Conservation (phyloP, 345 rosid species). For the Pistacia atlantica region DNA sequence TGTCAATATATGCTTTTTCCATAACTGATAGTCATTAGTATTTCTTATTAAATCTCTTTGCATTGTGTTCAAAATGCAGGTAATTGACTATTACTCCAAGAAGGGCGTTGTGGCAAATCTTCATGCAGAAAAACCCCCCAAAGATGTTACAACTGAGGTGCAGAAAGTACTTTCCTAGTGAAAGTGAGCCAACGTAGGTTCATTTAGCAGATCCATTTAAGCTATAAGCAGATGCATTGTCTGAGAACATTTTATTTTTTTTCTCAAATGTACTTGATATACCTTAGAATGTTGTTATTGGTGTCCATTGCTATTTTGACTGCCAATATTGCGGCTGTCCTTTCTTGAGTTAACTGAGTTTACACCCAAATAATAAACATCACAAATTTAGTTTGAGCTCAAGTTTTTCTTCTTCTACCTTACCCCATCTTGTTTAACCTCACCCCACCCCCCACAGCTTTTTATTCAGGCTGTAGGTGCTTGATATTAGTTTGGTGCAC, state of each 20-base stretch:
- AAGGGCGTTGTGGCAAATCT: constrained; percentile 70
- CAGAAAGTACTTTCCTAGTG: constrained; percentile 62
- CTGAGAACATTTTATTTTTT: constrained; percentile 3
- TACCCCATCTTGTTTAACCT: too few species aligned
- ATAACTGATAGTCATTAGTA: neutral
- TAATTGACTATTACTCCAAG: constrained; percentile 74
- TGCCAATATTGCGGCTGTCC: constrained; percentile 4
- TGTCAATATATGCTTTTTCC: neutral
- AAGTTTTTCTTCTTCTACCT: neutral
- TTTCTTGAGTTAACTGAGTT: neutral
- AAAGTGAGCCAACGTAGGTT: constrained; percentile 1
- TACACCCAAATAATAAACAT: constrained; percentile 3
- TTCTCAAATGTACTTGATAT: constrained; percentile 1
- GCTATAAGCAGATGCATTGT: constrained; percentile 7
- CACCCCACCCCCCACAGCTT: too few species aligned
- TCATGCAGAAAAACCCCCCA: constrained; percentile 80
- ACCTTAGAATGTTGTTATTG: constrained; percentile 3
- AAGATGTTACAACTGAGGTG: constrained; percentile 74
- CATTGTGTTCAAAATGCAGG: constrained; percentile 44
- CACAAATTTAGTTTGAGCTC: neutral
- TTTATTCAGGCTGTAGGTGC: neutral
- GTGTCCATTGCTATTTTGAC: constrained; percentile 6
- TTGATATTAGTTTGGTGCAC: neutral
- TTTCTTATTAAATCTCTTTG: neutral
- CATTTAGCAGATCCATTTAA: neutral